Evolutionary conservation across 305 asterid species (phyloP).

Genomic region (Fraxinus ornus): DNA sequence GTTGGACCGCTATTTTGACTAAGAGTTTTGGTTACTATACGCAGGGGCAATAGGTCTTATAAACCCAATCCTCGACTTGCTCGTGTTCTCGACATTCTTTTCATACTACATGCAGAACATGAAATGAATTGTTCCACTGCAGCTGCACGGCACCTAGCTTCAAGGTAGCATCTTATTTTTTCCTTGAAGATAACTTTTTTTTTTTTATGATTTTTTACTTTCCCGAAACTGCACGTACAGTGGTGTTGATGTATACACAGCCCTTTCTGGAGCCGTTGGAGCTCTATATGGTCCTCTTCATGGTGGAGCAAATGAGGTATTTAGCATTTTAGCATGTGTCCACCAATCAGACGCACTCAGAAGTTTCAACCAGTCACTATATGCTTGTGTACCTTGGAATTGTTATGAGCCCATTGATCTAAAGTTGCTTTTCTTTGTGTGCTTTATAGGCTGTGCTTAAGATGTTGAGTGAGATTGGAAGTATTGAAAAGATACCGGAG

Average conservation of each 20-base stretch:
- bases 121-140: conserved; percentile 99
- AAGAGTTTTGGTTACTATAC: conserved; percentile 16
- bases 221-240: conserved; percentile 43
- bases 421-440: conserved; percentile 12
- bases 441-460: conserved; percentile 87
- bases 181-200: conserved; percentile 13
- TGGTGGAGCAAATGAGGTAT: conserved; percentile 99
- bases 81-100: conserved; percentile 91
- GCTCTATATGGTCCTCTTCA: conserved; percentile 99
- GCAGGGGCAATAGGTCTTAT: conserved; percentile 93
- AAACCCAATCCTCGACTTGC: conserved; percentile 96
- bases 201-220: conserved; percentile 7
- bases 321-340: neutral
- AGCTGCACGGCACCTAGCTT: conserved; percentile 97
- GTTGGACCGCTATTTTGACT: conserved; percentile 19
- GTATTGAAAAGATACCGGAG: conserved; percentile 79
- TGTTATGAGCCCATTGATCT: conserved; percentile 10
- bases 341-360: neutral
- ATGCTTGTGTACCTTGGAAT: conserved; percentile 6
- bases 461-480: conserved; percentile 97
- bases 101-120: conserved; percentile 95
- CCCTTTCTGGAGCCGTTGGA: conserved; percentile 99
- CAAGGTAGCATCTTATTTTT: conserved; percentile 58
- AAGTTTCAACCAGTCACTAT: neutral
- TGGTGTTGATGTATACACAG: conserved; percentile 98